A percentile compares a stretch with the other conserved stretches of the same genome.
These are phyloP conservation scores for Apiosordaria backusii DNA, from an alignment of 495 filamentous ascomycete species.

Conservation along the genomic window DNA sequence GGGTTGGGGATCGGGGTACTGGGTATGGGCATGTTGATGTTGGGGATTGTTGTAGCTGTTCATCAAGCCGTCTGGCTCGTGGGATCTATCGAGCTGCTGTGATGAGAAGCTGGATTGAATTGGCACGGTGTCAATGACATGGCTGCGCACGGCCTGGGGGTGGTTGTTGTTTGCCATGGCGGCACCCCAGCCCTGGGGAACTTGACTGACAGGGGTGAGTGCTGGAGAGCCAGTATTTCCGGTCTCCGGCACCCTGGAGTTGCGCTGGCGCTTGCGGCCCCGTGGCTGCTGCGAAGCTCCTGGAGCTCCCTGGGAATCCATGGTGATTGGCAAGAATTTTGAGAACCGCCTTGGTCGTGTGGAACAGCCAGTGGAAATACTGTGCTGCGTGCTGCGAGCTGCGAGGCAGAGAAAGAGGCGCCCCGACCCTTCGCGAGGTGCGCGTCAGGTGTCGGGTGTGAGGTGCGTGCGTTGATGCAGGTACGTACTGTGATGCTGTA, in stretches of 20 bases:
- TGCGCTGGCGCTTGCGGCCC: conserved; percentile 29
- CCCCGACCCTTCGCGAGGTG: neutral
- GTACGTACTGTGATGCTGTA: neutral
- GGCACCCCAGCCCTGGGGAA: conserved; percentile 23
- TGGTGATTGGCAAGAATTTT: conserved; percentile 15
- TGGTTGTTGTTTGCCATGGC: conserved; percentile 19
- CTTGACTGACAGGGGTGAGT: conserved; percentile 19
- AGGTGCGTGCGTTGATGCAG: neutral
- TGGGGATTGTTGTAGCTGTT: conserved; percentile 30
- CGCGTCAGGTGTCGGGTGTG: neutral
- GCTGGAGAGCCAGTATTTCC: conserved; percentile 28
- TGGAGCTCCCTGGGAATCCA: conserved; percentile 22
- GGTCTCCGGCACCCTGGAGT: conserved; percentile 24
- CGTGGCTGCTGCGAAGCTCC: conserved; percentile 29
- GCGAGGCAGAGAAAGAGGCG: neutral
- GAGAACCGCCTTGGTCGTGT: neutral
- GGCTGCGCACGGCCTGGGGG: conserved; percentile 31
- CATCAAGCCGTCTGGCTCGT: conserved; percentile 32
- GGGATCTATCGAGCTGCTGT: conserved; percentile 32
- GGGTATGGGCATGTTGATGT: conserved; percentile 26
- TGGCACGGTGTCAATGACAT: conserved; percentile 32
- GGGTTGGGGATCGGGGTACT: conserved; percentile 31
- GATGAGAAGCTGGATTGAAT: conserved; percentile 28
- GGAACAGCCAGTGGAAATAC: conserved; percentile 12
- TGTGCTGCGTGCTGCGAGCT: conserved; percentile 1